Conservation (phyloP, 495 filamentous ascomycete genomes). For the Rostrohypoxylon terebratum region DNA sequence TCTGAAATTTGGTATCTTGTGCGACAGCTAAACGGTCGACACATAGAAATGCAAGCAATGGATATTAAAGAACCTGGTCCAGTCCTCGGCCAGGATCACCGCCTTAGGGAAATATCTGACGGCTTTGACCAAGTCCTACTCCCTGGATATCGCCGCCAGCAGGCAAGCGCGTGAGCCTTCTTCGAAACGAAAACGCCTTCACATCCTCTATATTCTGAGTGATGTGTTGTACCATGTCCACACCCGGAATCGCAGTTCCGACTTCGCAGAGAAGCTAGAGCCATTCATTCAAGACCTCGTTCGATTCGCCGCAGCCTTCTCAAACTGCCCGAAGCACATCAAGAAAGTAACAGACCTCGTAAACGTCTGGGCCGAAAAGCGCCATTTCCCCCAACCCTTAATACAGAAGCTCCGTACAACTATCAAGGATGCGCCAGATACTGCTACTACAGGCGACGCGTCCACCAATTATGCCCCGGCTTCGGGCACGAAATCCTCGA, state of each 20-base stretch:
- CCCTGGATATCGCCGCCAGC: conserved; percentile 47
- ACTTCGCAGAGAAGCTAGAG: conserved; percentile 71
- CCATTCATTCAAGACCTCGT: conserved; percentile 71
- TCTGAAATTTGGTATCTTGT: conserved; percentile 63
- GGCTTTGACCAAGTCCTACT: conserved; percentile 72
- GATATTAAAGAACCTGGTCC: conserved; percentile 77
- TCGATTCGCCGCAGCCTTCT: conserved; percentile 69
- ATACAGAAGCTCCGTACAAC: conserved; percentile 70
- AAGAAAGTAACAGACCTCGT: conserved; percentile 73
- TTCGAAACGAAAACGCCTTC: conserved; percentile 74
- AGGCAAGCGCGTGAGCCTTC: conserved; percentile 61
- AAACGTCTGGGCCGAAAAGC: conserved; percentile 76
- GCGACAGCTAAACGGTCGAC: conserved; percentile 68
- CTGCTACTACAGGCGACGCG: conserved; percentile 22
- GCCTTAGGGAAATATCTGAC: conserved; percentile 82
- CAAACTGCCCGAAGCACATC: conserved; percentile 73
- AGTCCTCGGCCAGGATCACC: conserved; percentile 72
- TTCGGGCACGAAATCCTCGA: conserved; percentile 52
- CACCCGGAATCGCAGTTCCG: conserved; percentile 66
- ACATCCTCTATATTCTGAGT: conserved; percentile 84
- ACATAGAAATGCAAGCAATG: conserved; percentile 86
- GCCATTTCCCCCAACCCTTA: conserved; percentile 72
- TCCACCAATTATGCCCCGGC: conserved; percentile 32
- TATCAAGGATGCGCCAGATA: conserved; percentile 59
- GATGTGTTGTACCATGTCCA: conserved; percentile 86